Conservation (phyloP, 2,329 filamentous ascomycete species). For the Chrysosporium queenslandicum region DNA sequence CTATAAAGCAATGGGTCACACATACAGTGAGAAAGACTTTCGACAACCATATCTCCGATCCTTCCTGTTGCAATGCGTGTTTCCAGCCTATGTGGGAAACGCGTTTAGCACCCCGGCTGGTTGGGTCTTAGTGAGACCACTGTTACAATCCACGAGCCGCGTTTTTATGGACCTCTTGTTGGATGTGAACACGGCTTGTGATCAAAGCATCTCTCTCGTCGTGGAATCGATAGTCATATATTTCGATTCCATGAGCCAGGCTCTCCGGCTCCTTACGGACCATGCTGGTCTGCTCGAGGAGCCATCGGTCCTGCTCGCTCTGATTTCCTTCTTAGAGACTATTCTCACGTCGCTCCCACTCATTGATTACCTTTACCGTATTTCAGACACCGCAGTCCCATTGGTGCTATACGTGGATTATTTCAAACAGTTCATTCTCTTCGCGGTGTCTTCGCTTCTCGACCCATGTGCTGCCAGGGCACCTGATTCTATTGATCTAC, state of each 20-base stretch:
- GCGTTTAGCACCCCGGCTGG: slow-evolving; percentile 38
- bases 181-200: slow-evolving; percentile 37
- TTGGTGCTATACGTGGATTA: slow-evolving; percentile 30
- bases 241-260: slow-evolving; percentile 31
- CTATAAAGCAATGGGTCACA: slow-evolving; percentile 39
- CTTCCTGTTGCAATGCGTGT: slow-evolving; percentile 45
- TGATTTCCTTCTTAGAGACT: slow-evolving; percentile 34
- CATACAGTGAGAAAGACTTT: slow-evolving; percentile 34
- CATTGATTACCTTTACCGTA: slow-evolving; percentile 40
- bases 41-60: slow-evolving; percentile 40
- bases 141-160: slow-evolving; percentile 40
- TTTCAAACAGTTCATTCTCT: slow-evolving; percentile 33
- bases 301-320: slow-evolving; percentile 31
- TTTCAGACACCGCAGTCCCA: slow-evolving; percentile 21
- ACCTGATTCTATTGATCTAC: slow-evolving; percentile 17
- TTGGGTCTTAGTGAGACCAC: slow-evolving; percentile 45
- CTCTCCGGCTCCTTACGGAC: slow-evolving; percentile 30
- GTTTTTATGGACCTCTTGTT: slow-evolving; percentile 39
- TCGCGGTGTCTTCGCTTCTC: slow-evolving; percentile 25
- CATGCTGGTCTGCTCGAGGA: slow-evolving; percentile 30
- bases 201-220: slow-evolving; percentile 30
- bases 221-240: slow-evolving; percentile 31
- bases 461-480: slow-evolving; percentile 15
- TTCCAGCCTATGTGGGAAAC: slow-evolving; percentile 48
- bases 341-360: slow-evolving; percentile 34